Evolutionary conservation across 306 rosid species (phyloP).

Genomic region (Canavalia ensiformis): DNA sequence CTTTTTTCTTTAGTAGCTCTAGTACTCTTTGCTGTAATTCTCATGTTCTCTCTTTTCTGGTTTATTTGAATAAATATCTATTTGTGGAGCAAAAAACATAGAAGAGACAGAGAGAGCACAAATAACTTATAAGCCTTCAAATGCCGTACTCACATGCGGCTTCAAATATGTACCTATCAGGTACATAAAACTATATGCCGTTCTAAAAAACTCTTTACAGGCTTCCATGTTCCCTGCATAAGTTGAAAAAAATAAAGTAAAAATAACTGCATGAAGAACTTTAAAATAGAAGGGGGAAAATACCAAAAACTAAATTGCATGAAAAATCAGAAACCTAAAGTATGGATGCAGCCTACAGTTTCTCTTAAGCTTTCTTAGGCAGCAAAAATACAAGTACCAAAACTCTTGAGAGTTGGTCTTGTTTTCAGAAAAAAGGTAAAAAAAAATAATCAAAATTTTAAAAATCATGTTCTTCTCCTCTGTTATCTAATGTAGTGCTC

Average conservation of each 20-base stretch:
- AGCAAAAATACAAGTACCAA: conserved; percentile 35
- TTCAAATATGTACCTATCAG: conserved; percentile 84
- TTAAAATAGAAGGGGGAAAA: neutral
- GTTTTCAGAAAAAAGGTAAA: neutral
- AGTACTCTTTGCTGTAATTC: no score
- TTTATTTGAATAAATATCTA: no score
- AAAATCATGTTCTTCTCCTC: neutral
- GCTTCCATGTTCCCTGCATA: conserved; percentile 78
- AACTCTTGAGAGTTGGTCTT: neutral
- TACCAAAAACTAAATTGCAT: conserved; percentile 27
- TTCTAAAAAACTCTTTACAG: conserved; percentile 72
- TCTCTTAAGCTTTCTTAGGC: conserved; percentile 25
- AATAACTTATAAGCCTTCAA: conserved; percentile 3
- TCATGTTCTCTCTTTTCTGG: no score
- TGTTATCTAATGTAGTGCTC: neutral
- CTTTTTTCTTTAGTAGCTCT: no score
- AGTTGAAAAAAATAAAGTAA: conserved; percentile 36
- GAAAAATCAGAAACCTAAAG: conserved; percentile 12
- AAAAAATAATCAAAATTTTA: neutral
- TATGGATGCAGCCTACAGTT: conserved; percentile 22
- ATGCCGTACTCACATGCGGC: conserved; percentile 79
- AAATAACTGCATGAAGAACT: conserved; percentile 5
- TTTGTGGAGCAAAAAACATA: no score
- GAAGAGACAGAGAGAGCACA: conserved; percentile 1
- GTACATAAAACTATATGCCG: conserved; percentile 74